Evolutionary conservation across 2,329 filamentous ascomycete genomes (phyloP), one percentile per base, ranked within the genome.

Genomic region (Chaetomium strumarium): DNA sequence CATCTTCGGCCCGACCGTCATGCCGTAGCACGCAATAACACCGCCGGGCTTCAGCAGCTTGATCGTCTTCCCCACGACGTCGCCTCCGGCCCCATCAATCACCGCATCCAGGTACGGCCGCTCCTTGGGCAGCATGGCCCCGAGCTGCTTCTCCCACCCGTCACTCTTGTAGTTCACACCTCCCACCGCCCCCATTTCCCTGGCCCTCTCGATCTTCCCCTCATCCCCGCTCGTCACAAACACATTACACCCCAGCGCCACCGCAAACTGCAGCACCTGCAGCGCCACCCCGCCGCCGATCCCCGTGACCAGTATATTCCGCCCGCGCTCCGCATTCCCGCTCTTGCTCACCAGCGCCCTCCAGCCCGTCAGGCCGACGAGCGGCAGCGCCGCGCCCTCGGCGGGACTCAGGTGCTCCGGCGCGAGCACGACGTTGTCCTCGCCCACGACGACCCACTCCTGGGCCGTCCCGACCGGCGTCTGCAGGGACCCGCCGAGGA

Each of bases 261-360:
- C 82, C 11, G 82, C 90, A 70, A 95, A 95, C 67, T 89, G 78
- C 61, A 96, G 72, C 6, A 80, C 86, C 74, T 88, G 85, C 51
- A 96, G 73, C 33, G 92, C 92, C 1, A 96, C 92, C 40, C 92
- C 92, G 34, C 92, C 92, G 0, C 92, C 92, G 68, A 97, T 95
- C 0, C 92, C 92, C 5, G 92, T 96, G 39, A 97, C 72, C 31
- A 97, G 73, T 4, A 97, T 76, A 64, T 95, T 95, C 56, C 80
- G 73, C 2, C 88, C 88, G 0, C 71, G 69, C 52, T 74, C 71
- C 7, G 79, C 79, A 59, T 84, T 82, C 5, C 77, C 80, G 45
- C 79, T 83, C 75, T 97, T 97, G 7, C 80, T 86, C 47, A 93
- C 80, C 40, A 95, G 73, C 0, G 91, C 92, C 41, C 93, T 77